Evolutionary conservation across 2,329 filamentous ascomycete species (phyloP).

Genomic region (Annulohypoxylon truncatum): DNA sequence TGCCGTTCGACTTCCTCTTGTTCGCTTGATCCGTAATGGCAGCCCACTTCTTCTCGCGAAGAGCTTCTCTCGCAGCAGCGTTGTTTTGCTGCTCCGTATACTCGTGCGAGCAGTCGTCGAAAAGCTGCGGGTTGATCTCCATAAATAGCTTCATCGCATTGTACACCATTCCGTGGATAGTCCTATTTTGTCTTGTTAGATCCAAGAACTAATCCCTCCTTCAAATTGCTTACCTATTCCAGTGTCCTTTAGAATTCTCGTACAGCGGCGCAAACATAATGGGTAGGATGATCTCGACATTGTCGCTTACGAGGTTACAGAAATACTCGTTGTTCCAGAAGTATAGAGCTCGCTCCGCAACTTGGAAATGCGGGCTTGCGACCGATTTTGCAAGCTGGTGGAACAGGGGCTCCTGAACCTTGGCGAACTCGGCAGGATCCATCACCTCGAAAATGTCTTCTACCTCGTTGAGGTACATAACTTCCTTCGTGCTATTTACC

Average conservation of each 20-base stretch:
- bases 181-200: slow-evolving; percentile 69
- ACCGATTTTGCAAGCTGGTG: slow-evolving; percentile 98
- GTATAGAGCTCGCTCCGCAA: slow-evolving; percentile 95
- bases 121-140: slow-evolving; percentile 98
- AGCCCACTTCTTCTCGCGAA: slow-evolving; percentile 90
- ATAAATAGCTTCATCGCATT: slow-evolving; percentile 99
- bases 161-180: slow-evolving; percentile 99
- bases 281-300: slow-evolving; percentile 96
- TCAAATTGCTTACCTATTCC: slow-evolving; percentile 81
- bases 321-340: slow-evolving; percentile 99
- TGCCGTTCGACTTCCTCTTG: slow-evolving; percentile 65
- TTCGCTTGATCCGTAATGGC: slow-evolving; percentile 84
- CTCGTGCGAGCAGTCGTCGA: slow-evolving; percentile 98
- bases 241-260: slow-evolving; percentile 98
- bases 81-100: slow-evolving; percentile 97
- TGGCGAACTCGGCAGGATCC: slow-evolving; percentile 98
- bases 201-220: not conserved
- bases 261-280: slow-evolving; percentile 99
- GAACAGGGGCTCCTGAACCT: slow-evolving; percentile 97
- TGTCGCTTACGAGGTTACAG: slow-evolving; percentile 98
- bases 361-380: slow-evolving; percentile 98
- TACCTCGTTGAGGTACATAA: slow-evolving; percentile 99
- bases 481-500: slow-evolving; percentile 99
- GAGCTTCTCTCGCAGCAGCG: slow-evolving; percentile 83
- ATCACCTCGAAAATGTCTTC: slow-evolving; percentile 99